These are phyloP conservation scores for Lentinus brumalis DNA, from an alignment of 768 basidiomycete species.

Conservation along the genomic window DNA sequence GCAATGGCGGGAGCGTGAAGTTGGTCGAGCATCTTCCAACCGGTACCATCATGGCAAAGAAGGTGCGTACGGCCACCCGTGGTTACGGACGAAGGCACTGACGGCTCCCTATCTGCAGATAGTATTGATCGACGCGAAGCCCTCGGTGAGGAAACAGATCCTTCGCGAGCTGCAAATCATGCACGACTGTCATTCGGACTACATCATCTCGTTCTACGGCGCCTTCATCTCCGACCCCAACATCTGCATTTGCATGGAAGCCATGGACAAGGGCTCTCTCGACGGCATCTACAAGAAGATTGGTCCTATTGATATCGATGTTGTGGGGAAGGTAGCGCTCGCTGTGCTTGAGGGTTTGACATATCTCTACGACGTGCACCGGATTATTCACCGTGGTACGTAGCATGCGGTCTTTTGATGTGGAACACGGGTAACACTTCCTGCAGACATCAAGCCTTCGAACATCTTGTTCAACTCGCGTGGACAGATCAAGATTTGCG, in stretches of 20 bases:
- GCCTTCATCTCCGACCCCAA: constrained; percentile 97
- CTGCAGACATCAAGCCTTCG: constrained; percentile 95
- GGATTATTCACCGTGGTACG: constrained; percentile 97
- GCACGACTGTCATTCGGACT: constrained; percentile 92
- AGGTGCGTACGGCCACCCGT: constrained; percentile 55
- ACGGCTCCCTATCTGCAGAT: constrained; percentile 51
- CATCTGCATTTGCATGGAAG: constrained; percentile 99
- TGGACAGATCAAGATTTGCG: constrained; percentile 98
- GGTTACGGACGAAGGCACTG: neutral
- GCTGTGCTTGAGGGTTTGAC: constrained; percentile 94
- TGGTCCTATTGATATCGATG: constrained; percentile 89
- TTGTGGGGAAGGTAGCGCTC: constrained; percentile 92
- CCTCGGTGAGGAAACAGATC: constrained; percentile 95
- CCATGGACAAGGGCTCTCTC: constrained; percentile 89
- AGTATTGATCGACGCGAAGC: constrained; percentile 95
- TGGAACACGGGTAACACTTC: neutral
- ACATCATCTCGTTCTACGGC: constrained; percentile 97
- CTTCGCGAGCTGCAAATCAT: constrained; percentile 97
- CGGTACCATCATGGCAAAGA: constrained; percentile 95
- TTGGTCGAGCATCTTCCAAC: constrained; percentile 93
- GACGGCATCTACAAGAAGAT: constrained; percentile 97
- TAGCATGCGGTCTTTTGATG: constrained; percentile 8
- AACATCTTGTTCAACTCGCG: constrained; percentile 94
- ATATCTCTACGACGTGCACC: constrained; percentile 95
- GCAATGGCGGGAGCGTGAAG: constrained; percentile 97